Evolutionary conservation across 768 basidiomycete genomes (phyloP), one percentile per base, ranked within the genome.

Genomic region (Dioszegia crocea): DNA sequence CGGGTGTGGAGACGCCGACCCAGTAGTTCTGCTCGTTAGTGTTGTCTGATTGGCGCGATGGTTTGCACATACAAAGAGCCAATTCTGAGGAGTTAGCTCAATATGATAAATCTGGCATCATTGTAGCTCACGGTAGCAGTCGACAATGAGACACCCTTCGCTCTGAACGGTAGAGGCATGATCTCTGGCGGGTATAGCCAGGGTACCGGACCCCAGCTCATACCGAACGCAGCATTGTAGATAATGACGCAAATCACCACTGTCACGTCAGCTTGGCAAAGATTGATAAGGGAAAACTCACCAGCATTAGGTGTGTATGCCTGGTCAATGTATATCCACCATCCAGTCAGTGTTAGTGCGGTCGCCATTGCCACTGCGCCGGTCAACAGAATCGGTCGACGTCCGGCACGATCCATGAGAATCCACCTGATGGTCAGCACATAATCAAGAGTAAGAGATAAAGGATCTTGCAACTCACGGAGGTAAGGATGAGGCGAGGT

Each of bases 111-210:
- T 6, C 33, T 6, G 33, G 33, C 33, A 33, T 6, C 8, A 33
- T 6, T 6, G 11, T n/a, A 23, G 30, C 77, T 64, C 43, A 78
- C 78, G 8, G 89, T 93, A 14, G 91, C 91, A 4, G 93, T 96
- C 0, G 91, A 94, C 31, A 96, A 69, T 6, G 90, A 93, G 23
- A 96, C 92, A n/a, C 92, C 93, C 79, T 96, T 96, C 11, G 91
- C 92, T 38, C 94, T 84, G 68, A 93, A 84, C 17, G 85, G 81
- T 41, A 92, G 81, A 11, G 91, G 91, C 84, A 97, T 87, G 74
- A 97, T 94, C 86, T 78, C 70, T 19, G 76, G 72, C 17, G 76
- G 76, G 45, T 75, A 77, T 8, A 77, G 65, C 88, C 89, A 91
- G 38, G 89, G 89, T 55, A 91, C 81, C 30, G 89, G 89, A 39